These are phyloP conservation scores for Senna tora DNA, from an alignment of 306 rosid species.

Conservation along the genomic window DNA sequence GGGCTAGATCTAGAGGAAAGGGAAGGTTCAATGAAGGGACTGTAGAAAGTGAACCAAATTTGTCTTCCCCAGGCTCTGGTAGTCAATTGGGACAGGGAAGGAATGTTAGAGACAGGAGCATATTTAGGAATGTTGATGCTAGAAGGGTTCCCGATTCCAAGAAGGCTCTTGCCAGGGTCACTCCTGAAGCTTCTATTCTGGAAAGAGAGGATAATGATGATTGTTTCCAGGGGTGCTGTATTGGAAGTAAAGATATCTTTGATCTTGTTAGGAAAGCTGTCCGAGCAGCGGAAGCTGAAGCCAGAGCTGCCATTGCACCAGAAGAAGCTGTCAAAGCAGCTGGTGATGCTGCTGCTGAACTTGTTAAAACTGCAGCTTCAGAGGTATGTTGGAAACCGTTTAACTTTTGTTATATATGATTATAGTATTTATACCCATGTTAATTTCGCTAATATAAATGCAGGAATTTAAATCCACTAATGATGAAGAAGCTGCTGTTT, in stretches of 20 bases:
- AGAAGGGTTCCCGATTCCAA: conserved; percentile 64
- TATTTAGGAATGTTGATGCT: conserved; percentile 54
- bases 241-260: conserved; percentile 79
- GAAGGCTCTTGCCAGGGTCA: conserved; percentile 49
- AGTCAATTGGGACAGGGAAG: conserved; percentile 68
- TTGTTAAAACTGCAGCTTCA: conserved; percentile 89
- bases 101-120: conserved; percentile 63
- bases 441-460: conserved; percentile 33
- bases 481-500: conserved; percentile 79
- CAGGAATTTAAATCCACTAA: conserved; percentile 73
- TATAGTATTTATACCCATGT: conserved; percentile 8
- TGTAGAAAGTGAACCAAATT: conserved; percentile 64
- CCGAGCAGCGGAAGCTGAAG: conserved; percentile 91
- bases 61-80: conserved; percentile 81
- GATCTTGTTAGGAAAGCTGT: conserved; percentile 85
- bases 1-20: conserved; percentile 74
- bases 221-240: conserved; percentile 75
- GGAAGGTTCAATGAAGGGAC: conserved; percentile 74
- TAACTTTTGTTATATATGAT: neutral
- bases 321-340: conserved; percentile 93
- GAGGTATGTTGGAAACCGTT: conserved; percentile 54
- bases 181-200: conserved; percentile 47
- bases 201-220: conserved; percentile 88
- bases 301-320: conserved; percentile 91
- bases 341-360: conserved; percentile 97